A percentile compares a stretch with the other conserved stretches of the same genome.
Evolutionary conservation across 208 protist genomes (phyloP).

Genomic region (Sergeia podlipaevii): DNA sequence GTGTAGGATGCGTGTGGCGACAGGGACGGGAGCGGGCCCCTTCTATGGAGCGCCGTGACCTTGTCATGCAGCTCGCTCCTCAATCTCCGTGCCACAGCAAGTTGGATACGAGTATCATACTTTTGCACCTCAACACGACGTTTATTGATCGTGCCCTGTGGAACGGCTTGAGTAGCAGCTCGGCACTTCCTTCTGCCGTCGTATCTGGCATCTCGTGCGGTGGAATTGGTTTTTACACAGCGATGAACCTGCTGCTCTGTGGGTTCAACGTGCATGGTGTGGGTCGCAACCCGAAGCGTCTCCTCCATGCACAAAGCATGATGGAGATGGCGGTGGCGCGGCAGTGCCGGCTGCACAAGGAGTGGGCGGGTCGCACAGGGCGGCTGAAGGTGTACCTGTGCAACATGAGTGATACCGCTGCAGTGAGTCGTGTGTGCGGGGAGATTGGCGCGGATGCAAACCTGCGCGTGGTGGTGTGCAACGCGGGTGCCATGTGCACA

Average conservation of each 20-base stretch:
- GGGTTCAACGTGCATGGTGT: slow-evolving; percentile 74
- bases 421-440: slow-evolving; percentile 36
- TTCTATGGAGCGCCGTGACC: slow-evolving; percentile 41
- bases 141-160: slow-evolving; percentile 62
- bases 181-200: slow-evolving; percentile 41
- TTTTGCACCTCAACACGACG: slow-evolving; percentile 44
- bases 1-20: slow-evolving; percentile 41
- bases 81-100: slow-evolving; percentile 42
- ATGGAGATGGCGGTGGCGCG: slow-evolving; percentile 41
- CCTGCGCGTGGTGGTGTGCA: slow-evolving; percentile 57
- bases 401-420: slow-evolving; percentile 54
- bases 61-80: slow-evolving; percentile 62
- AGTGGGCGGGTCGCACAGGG: slow-evolving; percentile 37
- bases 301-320: slow-evolving; percentile 25
- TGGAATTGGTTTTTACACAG: slow-evolving; percentile 70
- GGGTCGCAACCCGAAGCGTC: slow-evolving; percentile 19
- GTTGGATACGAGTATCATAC: slow-evolving; percentile 25
- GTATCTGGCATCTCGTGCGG: slow-evolving; percentile 62
- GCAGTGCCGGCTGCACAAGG: slow-evolving; percentile 58
- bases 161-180: slow-evolving; percentile 29
- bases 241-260: slow-evolving; percentile 55
- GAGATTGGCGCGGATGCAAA: slow-evolving; percentile 31
- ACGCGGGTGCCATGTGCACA: slow-evolving; percentile 33
- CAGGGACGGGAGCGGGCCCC: slow-evolving; percentile 26
- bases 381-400: slow-evolving; percentile 45